phyloP scores from a whole-genome alignment of 2,329 filamentous ascomycete genomes.

The Curvularia spicifera region DNA sequence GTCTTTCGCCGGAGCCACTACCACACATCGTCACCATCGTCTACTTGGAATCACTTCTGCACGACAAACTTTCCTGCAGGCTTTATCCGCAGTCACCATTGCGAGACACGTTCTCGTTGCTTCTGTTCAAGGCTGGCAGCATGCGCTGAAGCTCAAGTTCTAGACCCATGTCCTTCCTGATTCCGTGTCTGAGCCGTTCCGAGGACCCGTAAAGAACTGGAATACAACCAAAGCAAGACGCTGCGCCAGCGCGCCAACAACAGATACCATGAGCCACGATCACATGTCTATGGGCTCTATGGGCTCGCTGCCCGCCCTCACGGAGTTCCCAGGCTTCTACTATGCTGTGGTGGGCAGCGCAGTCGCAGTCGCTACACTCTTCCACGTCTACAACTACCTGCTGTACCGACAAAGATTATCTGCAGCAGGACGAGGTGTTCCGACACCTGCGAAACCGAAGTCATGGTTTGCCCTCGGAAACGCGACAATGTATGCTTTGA shows the following conservation, averaged over 20 bases:
- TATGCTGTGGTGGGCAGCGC: constrained; percentile 59
- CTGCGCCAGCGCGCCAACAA: constrained; percentile 7
- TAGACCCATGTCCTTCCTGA: not conserved
- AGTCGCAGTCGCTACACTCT: constrained; percentile 53
- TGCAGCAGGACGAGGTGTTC: constrained; percentile 47
- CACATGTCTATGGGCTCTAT: constrained; percentile 48
- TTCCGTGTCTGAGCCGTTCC: constrained; percentile 1
- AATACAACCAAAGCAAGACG: constrained; percentile 18
- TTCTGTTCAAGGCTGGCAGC: constrained; percentile 1
- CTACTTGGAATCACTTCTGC: not conserved
- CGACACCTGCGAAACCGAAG: constrained; percentile 61
- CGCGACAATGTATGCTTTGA: constrained; percentile 62
- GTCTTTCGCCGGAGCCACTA: constrained; percentile 1
- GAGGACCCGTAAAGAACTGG: constrained; percentile 2
- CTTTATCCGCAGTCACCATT: not conserved
- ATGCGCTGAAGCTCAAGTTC: constrained; percentile 11
- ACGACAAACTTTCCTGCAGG: not conserved
- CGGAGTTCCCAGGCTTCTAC: constrained; percentile 60
- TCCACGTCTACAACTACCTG: constrained; percentile 56
- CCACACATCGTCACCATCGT: not conserved
- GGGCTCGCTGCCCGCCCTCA: constrained; percentile 55
- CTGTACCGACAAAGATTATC: constrained; percentile 61
- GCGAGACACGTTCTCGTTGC: not conserved
- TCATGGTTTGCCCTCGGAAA: constrained; percentile 55
- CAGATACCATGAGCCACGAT: constrained; percentile 34